These are phyloP conservation scores for Monosporozyma unispora DNA, from an alignment of 805 yeast genomes.

Conservation along the genomic window DNA sequence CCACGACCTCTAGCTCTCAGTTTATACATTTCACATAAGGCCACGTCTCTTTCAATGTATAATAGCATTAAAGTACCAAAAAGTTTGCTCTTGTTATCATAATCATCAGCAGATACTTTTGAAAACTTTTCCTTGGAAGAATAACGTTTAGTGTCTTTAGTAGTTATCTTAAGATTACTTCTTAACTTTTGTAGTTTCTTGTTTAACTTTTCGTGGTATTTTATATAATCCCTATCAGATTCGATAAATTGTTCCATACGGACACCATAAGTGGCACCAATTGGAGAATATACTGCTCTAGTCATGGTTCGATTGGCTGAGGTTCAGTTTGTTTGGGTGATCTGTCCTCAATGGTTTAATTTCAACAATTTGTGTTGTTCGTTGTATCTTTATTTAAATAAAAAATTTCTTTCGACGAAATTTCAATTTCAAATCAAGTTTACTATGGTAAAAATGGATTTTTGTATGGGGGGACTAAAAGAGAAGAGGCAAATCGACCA, in stretches of 20 bases:
- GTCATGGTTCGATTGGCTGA: not conserved
- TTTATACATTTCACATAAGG: conserved; percentile 24
- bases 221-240: conserved; percentile 59
- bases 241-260: conserved; percentile 57
- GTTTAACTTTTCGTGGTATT: conserved; percentile 56
- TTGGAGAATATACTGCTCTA: conserved; percentile 22
- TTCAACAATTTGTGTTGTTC: not conserved
- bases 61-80: conserved; percentile 53
- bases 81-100: conserved; percentile 38
- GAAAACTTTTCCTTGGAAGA: conserved; percentile 38
- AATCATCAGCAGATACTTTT: conserved; percentile 40
- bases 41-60: conserved; percentile 64
- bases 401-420: not conserved
- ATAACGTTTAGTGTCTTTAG: conserved; percentile 60
- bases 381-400: not conserved
- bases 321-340: too few species aligned
- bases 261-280: conserved; percentile 36
- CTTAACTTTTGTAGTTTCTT: conserved; percentile 56
- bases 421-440: not conserved
- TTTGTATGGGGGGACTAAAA: too few species aligned
- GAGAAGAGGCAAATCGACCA: too few species aligned
- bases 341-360: not conserved
- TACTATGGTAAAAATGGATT: not conserved
- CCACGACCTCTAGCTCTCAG: conserved; percentile 26
- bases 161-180: conserved; percentile 51